A percentile compares a stretch with the other conserved stretches of the same genome.
Conservation (phyloP, 495 filamentous ascomycete species). For the Xylaria telfairii region DNA sequence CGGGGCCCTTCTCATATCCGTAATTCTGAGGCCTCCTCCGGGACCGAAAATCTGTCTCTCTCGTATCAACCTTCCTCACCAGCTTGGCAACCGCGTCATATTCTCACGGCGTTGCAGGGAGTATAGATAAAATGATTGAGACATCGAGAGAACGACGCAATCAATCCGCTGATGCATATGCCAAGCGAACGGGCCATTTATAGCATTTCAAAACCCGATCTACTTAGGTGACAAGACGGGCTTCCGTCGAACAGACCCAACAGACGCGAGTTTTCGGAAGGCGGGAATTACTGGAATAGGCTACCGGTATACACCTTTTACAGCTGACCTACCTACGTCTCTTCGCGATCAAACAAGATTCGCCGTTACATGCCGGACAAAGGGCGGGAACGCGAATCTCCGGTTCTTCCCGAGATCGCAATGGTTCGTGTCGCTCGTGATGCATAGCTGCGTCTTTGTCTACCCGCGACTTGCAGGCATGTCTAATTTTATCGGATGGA, state of each 20-base stretch:
- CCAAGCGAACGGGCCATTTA: slow-evolving; percentile 5
- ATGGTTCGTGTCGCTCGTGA: not conserved
- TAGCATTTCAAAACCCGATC: not conserved
- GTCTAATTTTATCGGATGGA: not conserved
- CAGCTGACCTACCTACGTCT: not conserved
- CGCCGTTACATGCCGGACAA: slow-evolving; percentile 14
- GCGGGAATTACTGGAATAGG: not conserved
- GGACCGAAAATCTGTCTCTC: not conserved
- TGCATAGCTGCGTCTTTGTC: not conserved
- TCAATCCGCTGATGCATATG: slow-evolving; percentile 1
- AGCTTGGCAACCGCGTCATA: slow-evolving; percentile 5
- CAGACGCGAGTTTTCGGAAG: not conserved
- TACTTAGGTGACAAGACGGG: not conserved
- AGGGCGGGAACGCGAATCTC: not conserved
- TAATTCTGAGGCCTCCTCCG: slow-evolving; percentile 14
- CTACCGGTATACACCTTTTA: not conserved
- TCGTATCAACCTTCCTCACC: not conserved
- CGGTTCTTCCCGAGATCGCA: not conserved
- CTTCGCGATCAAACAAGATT: not conserved
- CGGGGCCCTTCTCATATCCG: not conserved
- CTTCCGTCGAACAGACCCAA: not conserved
- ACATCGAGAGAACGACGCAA: not conserved
- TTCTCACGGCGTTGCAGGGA: not conserved
- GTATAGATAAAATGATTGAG: not conserved
- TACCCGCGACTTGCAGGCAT: not conserved